Evolutionary conservation across 2,329 filamentous ascomycete species (phyloP), one percentile per base, ranked within the genome.

Genomic region (Orbilia javanica): DNA sequence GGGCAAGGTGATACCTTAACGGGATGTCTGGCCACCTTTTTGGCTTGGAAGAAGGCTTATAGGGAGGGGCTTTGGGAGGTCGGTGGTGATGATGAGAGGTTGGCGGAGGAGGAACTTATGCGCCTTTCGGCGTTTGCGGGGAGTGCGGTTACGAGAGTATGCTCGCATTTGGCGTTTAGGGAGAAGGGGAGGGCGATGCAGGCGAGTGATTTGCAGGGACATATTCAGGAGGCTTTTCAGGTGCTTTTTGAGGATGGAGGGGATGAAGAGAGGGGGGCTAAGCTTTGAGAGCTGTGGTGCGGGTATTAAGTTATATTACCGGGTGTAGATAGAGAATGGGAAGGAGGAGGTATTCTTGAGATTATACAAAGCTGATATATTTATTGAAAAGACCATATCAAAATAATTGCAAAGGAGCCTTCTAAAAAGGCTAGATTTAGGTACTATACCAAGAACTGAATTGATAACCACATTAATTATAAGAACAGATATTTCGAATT

Each of bases 1-100:
- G 96, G 96, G 0, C 96, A 99, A 85, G 96, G 96, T 1, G 96
- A 99, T 85, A 98, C 96, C 3, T 86, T 99, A 80, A 98, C 96
- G 0, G 96, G 96, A 0, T 90, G 90, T 36, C 86, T 99, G 80
- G 96, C 92, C 0, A 98, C 96, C 2, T 90, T 99, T 80, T 85
- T 98, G 80, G 94, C 90, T 0, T 99, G 95, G 90, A 88, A 95
- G 78, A 91, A 90, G 83, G 93, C 93, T 22, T 99, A 99, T 84
- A 86, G 93, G 67, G 92, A 97, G 73, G 87, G 88, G 29, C 84
- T 97, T 3, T 98, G 95, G 95, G 90, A 89, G 69, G 80, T 79
- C 18, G 55, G 18, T 6, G 39, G n/a, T 18, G 13, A 20, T 44
- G 39, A 4, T 18, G 31, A 15, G 6, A 39, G 18, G 82, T 86